Base-by-base conservation (phyloP, 2,329 filamentous ascomycete genomes). In the Penicillium sp. region DNA sequence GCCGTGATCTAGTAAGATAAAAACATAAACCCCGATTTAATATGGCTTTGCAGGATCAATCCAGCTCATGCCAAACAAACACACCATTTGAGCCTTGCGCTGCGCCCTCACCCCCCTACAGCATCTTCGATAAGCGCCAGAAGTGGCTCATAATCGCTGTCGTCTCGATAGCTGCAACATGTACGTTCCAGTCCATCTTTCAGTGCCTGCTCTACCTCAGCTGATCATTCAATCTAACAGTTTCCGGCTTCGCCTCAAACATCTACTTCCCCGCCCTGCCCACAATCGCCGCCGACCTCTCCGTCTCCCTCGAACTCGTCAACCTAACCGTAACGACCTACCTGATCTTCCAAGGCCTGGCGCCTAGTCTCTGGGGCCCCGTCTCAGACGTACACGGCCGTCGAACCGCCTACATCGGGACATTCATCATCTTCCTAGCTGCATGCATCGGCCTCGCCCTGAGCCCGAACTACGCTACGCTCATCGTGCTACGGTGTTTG, bases 141-240 rank as follows among this genome's bases (percentile, higher is more conserved):
- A 84, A 82, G 62, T 73, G 75, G 3, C 21, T 85, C 0, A 82
- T 86, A 29, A 74, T 85, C 0, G 61, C 77, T 3, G 70, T 84
- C 7, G 79, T 82, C 7, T 83, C 84, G 0, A 78, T 78, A 8
- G 83, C 83, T 1, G 83, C 83, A 26, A 85, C 83, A 1, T 85
- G 81, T 84, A 71, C 71, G 75, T 68, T 5, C 7, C 15, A 8
- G 23, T 5, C 17, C 21, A 26, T 23, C 3, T 7, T 15, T 2
- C 5, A 15, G 7, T 23, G 21, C n/a, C 7, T 3, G 13, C 21
- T 55, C 2, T 26, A 26, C 4, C 3, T 26, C 3, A 26, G 4
- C 26, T 26, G 26, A 26, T 26, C 26, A 41, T 61, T 23, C 4
- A 26, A 62, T 60, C 64, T n/a, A 13, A 9, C 44, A 73, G 71